These are phyloP conservation scores for Euclidium syriacum DNA, from an alignment of 345 rosid species.

Conservation along the genomic window DNA sequence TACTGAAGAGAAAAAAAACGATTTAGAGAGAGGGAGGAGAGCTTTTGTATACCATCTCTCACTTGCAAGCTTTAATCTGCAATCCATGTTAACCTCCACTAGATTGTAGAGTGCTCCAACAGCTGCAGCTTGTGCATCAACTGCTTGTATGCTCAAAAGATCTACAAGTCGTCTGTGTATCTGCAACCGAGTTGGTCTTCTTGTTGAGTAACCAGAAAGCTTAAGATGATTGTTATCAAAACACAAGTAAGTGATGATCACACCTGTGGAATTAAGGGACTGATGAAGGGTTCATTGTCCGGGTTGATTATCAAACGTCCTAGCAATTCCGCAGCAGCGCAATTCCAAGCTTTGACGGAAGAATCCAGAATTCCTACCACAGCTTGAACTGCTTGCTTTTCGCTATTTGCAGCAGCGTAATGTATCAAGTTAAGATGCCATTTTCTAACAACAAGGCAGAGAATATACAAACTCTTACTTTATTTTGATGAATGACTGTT, in stretches of 20 bases:
- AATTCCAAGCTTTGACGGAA: constrained; percentile 81
- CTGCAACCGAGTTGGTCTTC: constrained; percentile 39
- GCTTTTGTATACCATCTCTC: constrained; percentile 70
- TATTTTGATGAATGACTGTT: constrained; percentile 74
- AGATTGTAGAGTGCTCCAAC: constrained; percentile 96
- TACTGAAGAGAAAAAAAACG: neutral
- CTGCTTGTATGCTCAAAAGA: constrained; percentile 67
- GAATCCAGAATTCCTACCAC: constrained; percentile 82
- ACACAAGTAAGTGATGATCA: neutral
- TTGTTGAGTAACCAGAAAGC: neutral
- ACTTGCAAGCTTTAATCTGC: constrained; percentile 91
- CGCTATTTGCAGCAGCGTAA: constrained; percentile 45
- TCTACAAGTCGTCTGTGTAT: constrained; percentile 86
- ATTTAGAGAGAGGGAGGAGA: neutral
- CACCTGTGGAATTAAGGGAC: constrained; percentile 85
- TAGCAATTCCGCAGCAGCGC: constrained; percentile 89
- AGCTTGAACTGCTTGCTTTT: constrained; percentile 87
- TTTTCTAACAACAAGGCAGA: neutral
- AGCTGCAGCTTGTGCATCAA: constrained; percentile 96
- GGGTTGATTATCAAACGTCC: constrained; percentile 97
- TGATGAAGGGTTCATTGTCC: constrained; percentile 92
- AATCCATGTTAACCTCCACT: constrained; percentile 91
- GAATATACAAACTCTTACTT: constrained; percentile 50
- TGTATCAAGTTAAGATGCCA: constrained; percentile 12
- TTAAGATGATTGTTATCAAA: neutral